These are phyloP conservation scores for Malus hybrid DNA, from an alignment of 331 rosid species.

Conservation along the genomic window DNA sequence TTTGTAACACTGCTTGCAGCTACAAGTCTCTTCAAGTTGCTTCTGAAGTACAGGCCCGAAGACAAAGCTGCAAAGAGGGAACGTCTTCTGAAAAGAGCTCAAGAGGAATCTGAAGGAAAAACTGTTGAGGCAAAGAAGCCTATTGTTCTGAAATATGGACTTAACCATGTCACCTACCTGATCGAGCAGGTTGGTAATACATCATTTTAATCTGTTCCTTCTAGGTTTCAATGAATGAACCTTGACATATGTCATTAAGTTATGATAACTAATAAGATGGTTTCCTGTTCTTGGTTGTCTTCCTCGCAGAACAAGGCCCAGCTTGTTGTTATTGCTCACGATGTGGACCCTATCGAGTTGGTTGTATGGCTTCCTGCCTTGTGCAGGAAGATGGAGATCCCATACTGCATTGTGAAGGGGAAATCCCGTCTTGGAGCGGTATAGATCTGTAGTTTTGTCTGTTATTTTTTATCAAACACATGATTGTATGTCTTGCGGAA, in stretches of 20 bases:
- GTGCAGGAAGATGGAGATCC: constrained; percentile 92
- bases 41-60: constrained; percentile 77
- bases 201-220: too few relatives aligned
- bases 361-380: constrained; percentile 91
- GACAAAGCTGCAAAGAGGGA: constrained; percentile 78
- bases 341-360: constrained; percentile 84
- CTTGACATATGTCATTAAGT: background rate
- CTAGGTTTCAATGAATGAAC: background rate
- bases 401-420: constrained; percentile 86
- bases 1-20: constrained; percentile 28
- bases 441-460: background rate
- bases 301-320: constrained; percentile 67
- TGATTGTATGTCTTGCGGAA: background rate
- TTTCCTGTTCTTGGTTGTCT: background rate
- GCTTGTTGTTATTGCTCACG: constrained; percentile 79
- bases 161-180: constrained; percentile 73
- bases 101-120: constrained; percentile 79
- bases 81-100: constrained; percentile 65
- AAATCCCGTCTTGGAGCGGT: constrained; percentile 82
- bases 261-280: background rate
- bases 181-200: constrained; percentile 55
- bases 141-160: constrained; percentile 73
- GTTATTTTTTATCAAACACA: background rate
- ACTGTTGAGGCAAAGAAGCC: constrained; percentile 60
- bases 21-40: constrained; percentile 67